Evolutionary conservation across 1,139 yeast species (phyloP), one percentile per base, ranked within the genome.

Genomic region (Kodamaea alishanica): DNA sequence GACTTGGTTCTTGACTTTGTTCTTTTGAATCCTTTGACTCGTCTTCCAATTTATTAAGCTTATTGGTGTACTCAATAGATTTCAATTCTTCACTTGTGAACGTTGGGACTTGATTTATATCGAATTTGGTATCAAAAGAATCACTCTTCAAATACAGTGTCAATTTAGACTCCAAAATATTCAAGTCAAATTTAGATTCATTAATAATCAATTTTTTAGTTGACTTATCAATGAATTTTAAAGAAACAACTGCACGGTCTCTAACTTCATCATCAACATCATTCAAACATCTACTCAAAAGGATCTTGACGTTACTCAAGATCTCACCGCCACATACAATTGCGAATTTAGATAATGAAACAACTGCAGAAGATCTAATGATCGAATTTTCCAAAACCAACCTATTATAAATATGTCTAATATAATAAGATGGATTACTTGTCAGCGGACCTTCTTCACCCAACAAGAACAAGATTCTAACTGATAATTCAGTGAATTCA

Each of bases 201-300:
- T 90, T 85, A 42, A 83, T 77, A 48, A 88, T 73, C 49, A 84
- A 77, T 32, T 72, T 64, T 39, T 75, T 30, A 12, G 15, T 15
- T 12, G 35, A 12, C 36, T 35, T 39, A 26, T 22, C 26, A 43
- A 88, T 76, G 47, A 90, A 77, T 48, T 79, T 76, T 56, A 90
- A 71, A 4, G 95, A 82, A 49, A 92, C 72, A 2, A 96, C 88
- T 6, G 98, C 97, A 59, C 99, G 82, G 61, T 92, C 99, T 70
- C 99, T 87, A 29, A 94, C 98, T 65, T 92, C 99, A 63, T 92
- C 98, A 59, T 92, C 96, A 34, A 74, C 78, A 64, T 92, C 99
- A 49, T 80, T 86, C 53, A 86, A 75, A 52, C 96, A 89, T 65
- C 97, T 82, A 43, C 76, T 74, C 52, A 92, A 76, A 49, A 92